A percentile compares a stretch with the other conserved stretches of the same genome.
Evolutionary conservation across 768 basidiomycete species (phyloP).

Genomic region (Suillus variegatus): DNA sequence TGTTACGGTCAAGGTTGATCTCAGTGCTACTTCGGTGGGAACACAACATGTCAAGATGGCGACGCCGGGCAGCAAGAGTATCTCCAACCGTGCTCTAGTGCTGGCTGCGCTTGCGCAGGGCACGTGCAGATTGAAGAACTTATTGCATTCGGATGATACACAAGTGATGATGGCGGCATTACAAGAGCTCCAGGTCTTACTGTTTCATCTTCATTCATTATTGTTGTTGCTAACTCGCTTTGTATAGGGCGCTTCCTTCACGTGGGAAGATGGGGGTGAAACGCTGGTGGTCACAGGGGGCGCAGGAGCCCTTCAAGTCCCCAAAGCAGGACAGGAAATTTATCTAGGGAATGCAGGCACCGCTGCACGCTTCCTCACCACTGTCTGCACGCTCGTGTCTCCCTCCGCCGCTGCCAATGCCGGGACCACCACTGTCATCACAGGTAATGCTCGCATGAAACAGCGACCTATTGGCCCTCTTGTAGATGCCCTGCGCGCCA

Average conservation of each 20-base stretch:
- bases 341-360: slow-evolving; percentile 98
- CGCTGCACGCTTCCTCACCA: slow-evolving; percentile 95
- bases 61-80: slow-evolving; percentile 95
- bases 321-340: slow-evolving; percentile 79
- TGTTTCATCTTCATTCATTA: slow-evolving; percentile 6
- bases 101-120: slow-evolving; percentile 91
- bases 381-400: slow-evolving; percentile 89
- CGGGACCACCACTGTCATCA: slow-evolving; percentile 71
- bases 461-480: slow-evolving; percentile 96
- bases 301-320: slow-evolving; percentile 74
- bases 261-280: slow-evolving; percentile 96
- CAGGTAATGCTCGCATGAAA: slow-evolving; percentile 98
- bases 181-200: slow-evolving; percentile 73
- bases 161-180: slow-evolving; percentile 99
- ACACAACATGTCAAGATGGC: slow-evolving; percentile 60
- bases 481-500: slow-evolving; percentile 83
- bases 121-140: slow-evolving; percentile 83
- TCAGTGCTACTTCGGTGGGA: slow-evolving; percentile 19
- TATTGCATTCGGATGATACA: slow-evolving; percentile 96
- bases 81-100: slow-evolving; percentile 92
- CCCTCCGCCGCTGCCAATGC: slow-evolving; percentile 38
- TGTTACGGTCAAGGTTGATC: slow-evolving; percentile 57
- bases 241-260: slow-evolving; percentile 80
- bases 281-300: slow-evolving; percentile 92
- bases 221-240: slow-evolving; percentile 3